These are phyloP conservation scores for Ogataea nonfermentans DNA, from an alignment of 805 yeast species.

Conservation along the genomic window DNA sequence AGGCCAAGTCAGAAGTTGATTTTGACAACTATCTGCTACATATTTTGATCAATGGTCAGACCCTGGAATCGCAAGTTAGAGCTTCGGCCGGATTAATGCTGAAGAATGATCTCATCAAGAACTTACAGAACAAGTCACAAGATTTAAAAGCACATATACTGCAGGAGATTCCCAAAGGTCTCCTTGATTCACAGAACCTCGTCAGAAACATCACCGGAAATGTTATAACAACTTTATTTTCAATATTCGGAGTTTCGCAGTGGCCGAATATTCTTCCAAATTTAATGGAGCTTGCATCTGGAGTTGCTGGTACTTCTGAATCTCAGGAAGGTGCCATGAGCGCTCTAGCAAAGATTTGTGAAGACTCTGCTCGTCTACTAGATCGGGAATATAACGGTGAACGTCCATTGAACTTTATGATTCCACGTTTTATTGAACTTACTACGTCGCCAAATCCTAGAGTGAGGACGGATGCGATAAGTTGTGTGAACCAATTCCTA, in stretches of 20 bases:
- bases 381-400: conserved; percentile 64
- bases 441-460: conserved; percentile 41
- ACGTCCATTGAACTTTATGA: conserved; percentile 64
- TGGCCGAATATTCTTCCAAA: conserved; percentile 80
- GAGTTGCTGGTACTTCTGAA: conserved; percentile 39
- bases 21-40: conserved; percentile 76
- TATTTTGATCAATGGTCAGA: conserved; percentile 56
- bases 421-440: conserved; percentile 61
- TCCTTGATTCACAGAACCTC: conserved; percentile 52
- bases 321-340: conserved; percentile 74
- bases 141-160: conserved; percentile 36
- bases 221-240: conserved; percentile 79
- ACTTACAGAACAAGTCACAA: conserved; percentile 30
- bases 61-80: conserved; percentile 54
- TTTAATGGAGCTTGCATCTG: conserved; percentile 58
- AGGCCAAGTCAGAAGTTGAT: conserved; percentile 71
- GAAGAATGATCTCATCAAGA: conserved; percentile 66
- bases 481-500: conserved; percentile 75
- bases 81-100: conserved; percentile 88
- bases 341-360: conserved; percentile 85
- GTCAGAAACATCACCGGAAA: conserved; percentile 89
- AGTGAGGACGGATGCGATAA: conserved; percentile 61
- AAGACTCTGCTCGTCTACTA: conserved; percentile 69
- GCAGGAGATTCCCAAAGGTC: conserved; percentile 41
- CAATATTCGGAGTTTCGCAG: conserved; percentile 56